Base-by-base conservation (phyloP, 768 basidiomycete genomes). In the Russula olivacea region DNA sequence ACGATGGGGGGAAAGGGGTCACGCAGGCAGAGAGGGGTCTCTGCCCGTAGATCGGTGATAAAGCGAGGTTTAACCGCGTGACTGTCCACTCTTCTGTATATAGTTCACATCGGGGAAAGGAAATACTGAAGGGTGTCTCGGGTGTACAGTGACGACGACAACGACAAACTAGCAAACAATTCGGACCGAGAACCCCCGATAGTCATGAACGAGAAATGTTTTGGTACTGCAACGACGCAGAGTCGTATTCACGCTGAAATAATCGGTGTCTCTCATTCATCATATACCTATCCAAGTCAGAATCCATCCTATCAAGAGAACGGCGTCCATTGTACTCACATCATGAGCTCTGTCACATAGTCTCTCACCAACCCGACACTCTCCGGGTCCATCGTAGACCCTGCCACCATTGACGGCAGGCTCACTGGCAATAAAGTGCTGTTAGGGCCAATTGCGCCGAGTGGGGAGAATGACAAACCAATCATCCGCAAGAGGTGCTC, bases 401-500 rank as follows among this genome's bases (percentile, higher is more conserved):
- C 86, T 1, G 88, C 85, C 36, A 98, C 87, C 84, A 97, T 94
- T 68, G 85, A 83, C 1, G 96, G 97, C 43, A 98, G 79, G 67
- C 88, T 93, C 74, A 98, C 96, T 97, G 66, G 19, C 19, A 34
- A 12, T 10, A 23, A 12, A 57, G 30, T 15, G 36, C 5, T 7
- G 21, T 68, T 41, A 28, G 65, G 28, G 21, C 9, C 6, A n/a
- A 41, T 41, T 49, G 11, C 25, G 17, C 19, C n/a, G 30, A n/a
- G 38, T 38, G n/a, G 32, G 11, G 15, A 6, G 21, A 5, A 48
- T 32, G 54, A 79, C 84, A 61, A 65, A 96, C 96, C 96, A 58
- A 98, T 77, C 84, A 98, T 88, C 56, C 96, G 79, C 64, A 98
- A 72, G 4, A 99, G 72, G 74, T 99, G 97, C 71, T 98, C 96